Evolutionary conservation across 164 flowering plant genomes (phyloP).

Genomic region (Sextonia rubra): DNA sequence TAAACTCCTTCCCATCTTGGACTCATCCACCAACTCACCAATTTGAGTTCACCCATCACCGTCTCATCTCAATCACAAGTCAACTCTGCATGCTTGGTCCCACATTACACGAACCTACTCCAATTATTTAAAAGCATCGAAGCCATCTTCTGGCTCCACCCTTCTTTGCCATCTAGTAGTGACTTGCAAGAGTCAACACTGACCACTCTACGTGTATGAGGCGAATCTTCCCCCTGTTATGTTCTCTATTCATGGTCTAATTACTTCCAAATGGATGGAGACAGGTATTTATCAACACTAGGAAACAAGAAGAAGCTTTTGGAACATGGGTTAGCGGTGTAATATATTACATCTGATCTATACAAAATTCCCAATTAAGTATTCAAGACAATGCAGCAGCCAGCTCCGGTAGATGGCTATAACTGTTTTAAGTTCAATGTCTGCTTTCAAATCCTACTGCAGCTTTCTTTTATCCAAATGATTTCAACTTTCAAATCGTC

Average conservation of each 20-base stretch:
- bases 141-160: not conserved
- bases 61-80: not conserved
- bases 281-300: not conserved
- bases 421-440: not conserved
- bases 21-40: no score
- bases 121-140: not conserved
- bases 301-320: not conserved
- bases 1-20: no score
- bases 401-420: not conserved
- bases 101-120: not conserved
- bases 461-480: not conserved
- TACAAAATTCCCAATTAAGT: not conserved
- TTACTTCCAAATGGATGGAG: not conserved
- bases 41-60: not conserved
- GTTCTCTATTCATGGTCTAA: not conserved
- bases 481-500: not conserved
- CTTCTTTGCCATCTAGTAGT: not conserved
- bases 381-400: not conserved
- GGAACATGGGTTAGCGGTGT: not conserved
- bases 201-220: not conserved
- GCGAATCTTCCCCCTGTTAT: not conserved
- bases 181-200: not conserved
- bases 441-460: no score
- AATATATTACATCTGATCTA: no score
- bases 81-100: not conserved